Percentiles rank a stretch among this genome's conserved stretches.
These are phyloP conservation scores for Acer negundo DNA, from an alignment of 345 rosid genomes.

Conservation along the genomic window DNA sequence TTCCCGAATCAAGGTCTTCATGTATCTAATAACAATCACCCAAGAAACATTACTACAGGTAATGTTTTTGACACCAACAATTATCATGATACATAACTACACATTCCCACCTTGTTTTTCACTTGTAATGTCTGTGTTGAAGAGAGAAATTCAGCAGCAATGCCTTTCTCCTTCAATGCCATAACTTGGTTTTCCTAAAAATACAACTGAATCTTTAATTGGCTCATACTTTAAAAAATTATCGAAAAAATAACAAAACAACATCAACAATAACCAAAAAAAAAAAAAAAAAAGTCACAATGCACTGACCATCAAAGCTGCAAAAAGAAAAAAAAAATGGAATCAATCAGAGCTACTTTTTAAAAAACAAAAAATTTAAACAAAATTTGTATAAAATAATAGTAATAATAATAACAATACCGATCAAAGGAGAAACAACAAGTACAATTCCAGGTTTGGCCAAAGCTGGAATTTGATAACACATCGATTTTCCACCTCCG, in stretches of 20 bases:
- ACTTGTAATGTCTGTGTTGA: slow-evolving; percentile 69
- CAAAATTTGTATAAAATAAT: background rate
- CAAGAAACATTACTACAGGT: background rate
- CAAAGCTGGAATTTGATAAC: slow-evolving; percentile 93
- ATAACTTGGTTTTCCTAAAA: slow-evolving; percentile 88
- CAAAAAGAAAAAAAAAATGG: slow-evolving; percentile 15
- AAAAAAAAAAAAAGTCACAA: background rate
- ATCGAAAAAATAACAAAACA: background rate
- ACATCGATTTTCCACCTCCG: slow-evolving; percentile 97
- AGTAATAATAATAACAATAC: slow-evolving; percentile 23
- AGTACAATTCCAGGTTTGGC: slow-evolving; percentile 88
- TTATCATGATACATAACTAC: background rate
- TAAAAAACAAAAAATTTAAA: background rate
- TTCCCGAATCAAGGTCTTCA: slow-evolving; percentile 89
- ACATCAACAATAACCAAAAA: too few species aligned
- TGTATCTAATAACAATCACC: slow-evolving; percentile 56
- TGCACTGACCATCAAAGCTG: slow-evolving; percentile 89
- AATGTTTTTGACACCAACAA: background rate
- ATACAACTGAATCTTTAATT: background rate
- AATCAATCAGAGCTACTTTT: background rate
- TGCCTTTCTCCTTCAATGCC: slow-evolving; percentile 85
- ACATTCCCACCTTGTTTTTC: slow-evolving; percentile 52
- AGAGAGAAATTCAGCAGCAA: slow-evolving; percentile 89
- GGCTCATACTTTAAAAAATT: background rate
- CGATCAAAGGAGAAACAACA: slow-evolving; percentile 93